These are phyloP conservation scores for Ambrosiella xylebori DNA, from an alignment of 2,329 filamentous ascomycete species.

Conservation along the genomic window DNA sequence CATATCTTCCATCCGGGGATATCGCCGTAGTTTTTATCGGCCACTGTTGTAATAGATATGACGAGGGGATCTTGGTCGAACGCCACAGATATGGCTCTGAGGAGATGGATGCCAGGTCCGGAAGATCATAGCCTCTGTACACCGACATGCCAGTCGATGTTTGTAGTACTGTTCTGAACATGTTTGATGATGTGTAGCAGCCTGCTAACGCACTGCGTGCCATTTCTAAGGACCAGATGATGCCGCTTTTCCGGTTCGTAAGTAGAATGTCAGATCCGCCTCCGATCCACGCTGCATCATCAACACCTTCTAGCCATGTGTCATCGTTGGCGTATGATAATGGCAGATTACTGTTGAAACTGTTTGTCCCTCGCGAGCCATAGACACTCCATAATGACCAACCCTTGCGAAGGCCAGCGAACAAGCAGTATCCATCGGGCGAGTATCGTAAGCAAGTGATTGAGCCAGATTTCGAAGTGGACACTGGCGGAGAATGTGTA, in stretches of 20 bases:
- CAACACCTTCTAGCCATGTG: constrained; percentile 66
- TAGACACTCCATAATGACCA: constrained; percentile 98
- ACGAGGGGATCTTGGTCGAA: constrained; percentile 65
- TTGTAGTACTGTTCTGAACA: constrained; percentile 75
- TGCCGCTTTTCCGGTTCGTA: constrained; percentile 51
- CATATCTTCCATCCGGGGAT: constrained; percentile 81
- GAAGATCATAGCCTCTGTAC: constrained; percentile 82
- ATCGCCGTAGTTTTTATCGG: constrained; percentile 76
- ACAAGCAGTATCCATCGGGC: constrained; percentile 88
- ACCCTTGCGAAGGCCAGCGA: constrained; percentile 78
- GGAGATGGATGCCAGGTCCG: constrained; percentile 79
- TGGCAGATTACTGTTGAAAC: constrained; percentile 53
- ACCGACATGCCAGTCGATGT: constrained; percentile 79
- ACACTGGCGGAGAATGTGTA: constrained; percentile 51
- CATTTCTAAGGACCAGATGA: constrained; percentile 78
- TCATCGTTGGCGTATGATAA: constrained; percentile 55
- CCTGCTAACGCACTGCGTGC: constrained; percentile 84
- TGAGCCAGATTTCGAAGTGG: constrained; percentile 46
- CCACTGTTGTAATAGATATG: constrained; percentile 84
- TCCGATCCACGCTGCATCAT: constrained; percentile 68
- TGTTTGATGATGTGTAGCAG: constrained; percentile 80
- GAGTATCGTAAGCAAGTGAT: constrained; percentile 71
- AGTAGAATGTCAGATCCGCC: constrained; percentile 76
- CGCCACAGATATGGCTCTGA: constrained; percentile 93
- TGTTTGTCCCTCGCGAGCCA: constrained; percentile 72